Base-by-base conservation (phyloP, 2,329 filamentous ascomycete genomes). In the Monosporascus sp. region DNA sequence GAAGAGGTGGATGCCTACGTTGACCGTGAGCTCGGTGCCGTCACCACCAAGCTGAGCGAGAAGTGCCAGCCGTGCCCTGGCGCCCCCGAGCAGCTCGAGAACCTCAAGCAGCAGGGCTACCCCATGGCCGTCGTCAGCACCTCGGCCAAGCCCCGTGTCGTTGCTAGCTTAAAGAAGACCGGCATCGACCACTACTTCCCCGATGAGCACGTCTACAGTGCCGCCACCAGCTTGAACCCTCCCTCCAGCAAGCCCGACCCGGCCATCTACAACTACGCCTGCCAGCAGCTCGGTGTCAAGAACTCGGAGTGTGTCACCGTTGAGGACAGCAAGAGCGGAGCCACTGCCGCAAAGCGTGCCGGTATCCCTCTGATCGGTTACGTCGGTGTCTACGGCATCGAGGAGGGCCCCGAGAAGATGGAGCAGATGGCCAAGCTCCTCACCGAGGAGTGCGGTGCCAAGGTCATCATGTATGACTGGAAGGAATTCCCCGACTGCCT, bases 171-270 rank as follows among this genome's bases (percentile, higher is more conserved):
- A 64, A 77, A 84, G 71, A 88, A 88, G 72, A 81, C 82, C 56
- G 79, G 78, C 60, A 83, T 89, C 63, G 83, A 83, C 68, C 80
- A 84, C 68, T 90, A 81, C 76, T 90, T 91, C 74, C 75, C 77
- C 31, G 69, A 77, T 44, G 78, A 88, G 66, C 78, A 82, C 63
- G 78, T 91, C 68, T 91, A 86, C 76, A 87, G 82, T 50, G 87
- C 87, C 51, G 86, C 87, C 53, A 86, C 81, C 46, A 86, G 82
- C 37, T 76, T 91, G 60, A 73, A 76, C 57, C 79, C 77, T 57
- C 87, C 87, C n/a, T 87, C 85, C 50, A 84, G 80, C 65, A 91
- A 91, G 76, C 87, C 87, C 14, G 85, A 90, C 70, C 87, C 87
- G 4, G 85, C 85, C 58, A 86, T 91, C 72, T 91, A 91, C 74